A percentile compares a stretch with the other conserved stretches of the same genome.
phyloP scores from a whole-genome alignment of 2,329 filamentous ascomycete genomes.

The Colletotrichum phormii region DNA sequence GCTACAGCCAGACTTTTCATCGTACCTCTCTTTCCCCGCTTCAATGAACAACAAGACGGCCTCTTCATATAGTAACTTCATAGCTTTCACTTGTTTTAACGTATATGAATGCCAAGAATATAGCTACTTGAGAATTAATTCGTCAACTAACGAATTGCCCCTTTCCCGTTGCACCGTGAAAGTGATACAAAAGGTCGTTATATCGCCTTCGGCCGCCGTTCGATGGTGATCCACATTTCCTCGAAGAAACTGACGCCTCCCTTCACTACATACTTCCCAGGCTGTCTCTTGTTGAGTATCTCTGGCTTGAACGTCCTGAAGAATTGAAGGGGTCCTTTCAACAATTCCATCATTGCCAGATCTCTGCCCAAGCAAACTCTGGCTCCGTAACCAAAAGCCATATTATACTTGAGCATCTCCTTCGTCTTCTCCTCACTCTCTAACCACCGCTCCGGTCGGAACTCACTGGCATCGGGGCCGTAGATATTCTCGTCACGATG shows the following conservation, averaged over 20 bases:
- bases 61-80: too few species aligned
- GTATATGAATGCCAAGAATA: too few species aligned
- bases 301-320: slow-evolving; percentile 51
- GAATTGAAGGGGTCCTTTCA: slow-evolving; percentile 57
- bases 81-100: too few species aligned
- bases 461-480: slow-evolving; percentile 54
- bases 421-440: slow-evolving; percentile 51
- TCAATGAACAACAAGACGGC: too few species aligned
- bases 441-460: slow-evolving; percentile 63
- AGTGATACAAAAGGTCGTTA: background rate
- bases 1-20: too few species aligned
- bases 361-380: slow-evolving; percentile 60
- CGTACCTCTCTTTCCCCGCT: too few species aligned
- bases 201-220: slow-evolving; percentile 29
- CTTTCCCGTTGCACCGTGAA: too few species aligned
- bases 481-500: slow-evolving; percentile 56
- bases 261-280: slow-evolving; percentile 51
- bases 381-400: slow-evolving; percentile 62
- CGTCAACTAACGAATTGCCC: too few species aligned
- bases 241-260: slow-evolving; percentile 55
- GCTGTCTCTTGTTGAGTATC: slow-evolving; percentile 43
- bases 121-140: too few species aligned
- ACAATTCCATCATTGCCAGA: slow-evolving; percentile 65
- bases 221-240: slow-evolving; percentile 52
- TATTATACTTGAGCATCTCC: slow-evolving; percentile 58